Evolutionary conservation across 768 basidiomycete species (phyloP), one percentile per base, ranked within the genome.

Genomic region (Termitomyces sp.): DNA sequence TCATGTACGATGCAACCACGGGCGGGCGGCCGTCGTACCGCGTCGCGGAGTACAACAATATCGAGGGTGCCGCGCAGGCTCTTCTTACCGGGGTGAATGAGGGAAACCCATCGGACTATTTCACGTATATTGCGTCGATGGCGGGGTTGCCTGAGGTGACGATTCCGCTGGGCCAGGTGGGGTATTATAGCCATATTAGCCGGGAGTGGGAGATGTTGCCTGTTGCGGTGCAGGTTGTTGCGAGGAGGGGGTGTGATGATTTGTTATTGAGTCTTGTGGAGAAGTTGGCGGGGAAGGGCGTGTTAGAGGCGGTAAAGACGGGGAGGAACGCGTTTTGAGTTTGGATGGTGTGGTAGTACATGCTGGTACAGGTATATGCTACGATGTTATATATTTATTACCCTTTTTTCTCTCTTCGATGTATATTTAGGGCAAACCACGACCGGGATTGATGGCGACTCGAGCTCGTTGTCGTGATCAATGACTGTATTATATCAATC

Each of bases 361-460:
- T 0, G 9, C 20, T 43, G 20, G 42, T 20, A 22, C 10, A 9
- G 3, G 9, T 43, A 43, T 9, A 22, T 22, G n/a, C 2, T 43
- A 43, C 24, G 7, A 30, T 26, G 44, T 26, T 45, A 14, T 26
- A 27, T 26, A n/a, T n/a, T n/a, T n/a, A n/a, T 27, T 45, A 45
- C 48, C n/a, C 18, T 16, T 49, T 27, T 48, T 12, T 33, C 5
- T 48, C 33, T 26, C 20, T 51, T 52, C 6, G 43, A 44, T 16
- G 24, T 44, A 44, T 16, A 3, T 14, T 85, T 73, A 90, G 53
- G 89, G 89, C 34, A 91, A 71, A 0, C 74, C 79, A 50, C 75
- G 77, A n/a, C 88, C 88, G 9, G 81, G 69, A 58, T 91, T 91
- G 64, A 90, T 89, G 4, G 89, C 88, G n/a, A n/a, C n/a, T n/a